Conservation (phyloP, 169 alveolate genomes). For the Plasmodium malariae region DNA sequence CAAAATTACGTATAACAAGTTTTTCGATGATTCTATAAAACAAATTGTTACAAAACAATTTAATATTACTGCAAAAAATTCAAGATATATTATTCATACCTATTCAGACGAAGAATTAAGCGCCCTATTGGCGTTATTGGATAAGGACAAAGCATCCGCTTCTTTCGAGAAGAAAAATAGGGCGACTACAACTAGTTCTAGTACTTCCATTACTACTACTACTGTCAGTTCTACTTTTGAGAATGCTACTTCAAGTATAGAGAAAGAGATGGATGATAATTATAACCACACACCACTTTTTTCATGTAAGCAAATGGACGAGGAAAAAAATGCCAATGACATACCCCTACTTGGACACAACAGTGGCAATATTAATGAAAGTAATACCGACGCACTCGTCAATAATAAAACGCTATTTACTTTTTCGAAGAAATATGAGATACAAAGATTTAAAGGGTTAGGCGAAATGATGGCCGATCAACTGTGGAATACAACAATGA, state of each 20-base stretch:
- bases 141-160: conserved; percentile 28
- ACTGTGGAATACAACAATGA: conserved; percentile 90
- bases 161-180: conserved; percentile 3
- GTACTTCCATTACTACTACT: not conserved
- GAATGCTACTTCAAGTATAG: not conserved
- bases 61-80: conserved; percentile 79
- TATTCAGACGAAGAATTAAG: conserved; percentile 63
- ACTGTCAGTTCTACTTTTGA: not conserved
- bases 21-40: conserved; percentile 49
- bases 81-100: conserved; percentile 71
- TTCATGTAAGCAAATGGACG: not conserved
- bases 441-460: conserved; percentile 89
- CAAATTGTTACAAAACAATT: conserved; percentile 46
- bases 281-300: too few species aligned
- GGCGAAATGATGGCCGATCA: conserved; percentile 92
- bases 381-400: not conserved
- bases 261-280: too few species aligned
- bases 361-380: not conserved
- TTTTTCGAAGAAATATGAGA: conserved; percentile 62
- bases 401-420: conserved; percentile 28
- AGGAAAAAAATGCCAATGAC: not conserved
- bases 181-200: not conserved
- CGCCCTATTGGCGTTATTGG: conserved; percentile 45
- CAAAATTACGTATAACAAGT: conserved; percentile 80
- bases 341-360: too few species aligned